Percentiles rank a stretch among this genome's conserved stretches.
Evolutionary conservation across 257 asterid genomes (phyloP).

Genomic region (Schizonepeta tenuifolia): DNA sequence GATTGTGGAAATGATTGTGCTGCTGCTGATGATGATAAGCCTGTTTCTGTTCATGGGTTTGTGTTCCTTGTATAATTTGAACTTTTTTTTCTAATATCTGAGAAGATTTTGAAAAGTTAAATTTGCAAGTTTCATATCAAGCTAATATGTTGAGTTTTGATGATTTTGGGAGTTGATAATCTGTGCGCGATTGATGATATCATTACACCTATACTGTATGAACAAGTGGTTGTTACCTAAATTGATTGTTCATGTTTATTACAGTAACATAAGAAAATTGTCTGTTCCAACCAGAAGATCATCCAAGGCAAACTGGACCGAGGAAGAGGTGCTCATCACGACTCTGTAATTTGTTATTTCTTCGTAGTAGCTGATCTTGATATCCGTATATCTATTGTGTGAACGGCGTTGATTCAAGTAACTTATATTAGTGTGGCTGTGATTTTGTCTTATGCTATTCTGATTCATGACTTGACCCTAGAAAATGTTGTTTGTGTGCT

Average conservation of each 20-base stretch:
- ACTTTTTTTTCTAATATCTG: neutral
- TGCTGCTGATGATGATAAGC: constrained; percentile 37
- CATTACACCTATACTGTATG: neutral
- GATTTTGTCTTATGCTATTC: neutral
- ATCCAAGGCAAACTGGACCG: constrained; percentile 58
- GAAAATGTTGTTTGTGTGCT: neutral
- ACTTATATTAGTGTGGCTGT: neutral
- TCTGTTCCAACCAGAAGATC: constrained; percentile 46
- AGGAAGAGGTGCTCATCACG: constrained; percentile 48
- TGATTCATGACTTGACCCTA: neutral
- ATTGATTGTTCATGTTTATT: neutral
- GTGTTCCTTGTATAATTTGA: neutral
- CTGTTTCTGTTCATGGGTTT: constrained; percentile 30
- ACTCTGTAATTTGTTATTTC: neutral
- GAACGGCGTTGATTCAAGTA: neutral
- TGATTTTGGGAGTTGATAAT: neutral
- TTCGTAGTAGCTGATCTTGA: neutral
- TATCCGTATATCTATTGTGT: neutral
- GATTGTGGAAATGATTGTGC: neutral
- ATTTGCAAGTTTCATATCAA: neutral
- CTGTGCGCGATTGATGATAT: neutral
- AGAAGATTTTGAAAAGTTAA: neutral
- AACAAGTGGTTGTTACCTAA: neutral
- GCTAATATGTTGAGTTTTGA: neutral
- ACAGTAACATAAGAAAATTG: constrained; percentile 31